Evolutionary conservation across 306 rosid genomes (phyloP).

Genomic region (Medicago lupulina): DNA sequence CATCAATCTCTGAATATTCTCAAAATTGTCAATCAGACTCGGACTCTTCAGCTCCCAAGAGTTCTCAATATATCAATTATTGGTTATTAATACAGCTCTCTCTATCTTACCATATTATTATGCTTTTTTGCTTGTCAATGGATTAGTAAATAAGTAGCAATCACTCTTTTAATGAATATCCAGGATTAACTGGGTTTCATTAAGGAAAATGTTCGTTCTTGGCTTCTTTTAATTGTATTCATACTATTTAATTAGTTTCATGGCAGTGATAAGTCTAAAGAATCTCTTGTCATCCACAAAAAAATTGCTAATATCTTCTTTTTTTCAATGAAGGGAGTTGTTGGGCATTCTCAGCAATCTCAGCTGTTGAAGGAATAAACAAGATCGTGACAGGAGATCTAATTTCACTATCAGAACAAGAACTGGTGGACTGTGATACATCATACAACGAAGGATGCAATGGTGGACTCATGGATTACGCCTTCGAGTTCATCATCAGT

Average conservation of each 20-base stretch:
- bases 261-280: too few relatives aligned
- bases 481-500: constrained; percentile 76
- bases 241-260: neutral
- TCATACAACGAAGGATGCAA: constrained; percentile 84
- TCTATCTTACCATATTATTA: neutral
- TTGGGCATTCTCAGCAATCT: constrained; percentile 93
- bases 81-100: neutral
- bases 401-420: constrained; percentile 90
- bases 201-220: neutral
- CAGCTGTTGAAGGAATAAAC: constrained; percentile 83
- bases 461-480: constrained; percentile 97
- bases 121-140: too few relatives aligned
- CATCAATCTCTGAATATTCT: neutral
- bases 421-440: constrained; percentile 89
- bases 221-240: neutral
- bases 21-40: neutral
- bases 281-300: too few relatives aligned
- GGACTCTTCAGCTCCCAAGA: neutral
- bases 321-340: constrained; percentile 81
- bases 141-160: too few relatives aligned
- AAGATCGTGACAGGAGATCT: constrained; percentile 82
- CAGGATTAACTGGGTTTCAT: too few relatives aligned
- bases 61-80: neutral
- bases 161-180: too few relatives aligned
- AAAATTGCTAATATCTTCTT: too few relatives aligned